Evolutionary conservation across 352 stramenopile genomes (phyloP), one percentile per base, ranked within the genome.

Genomic region (Phytophthora pistaciae): DNA sequence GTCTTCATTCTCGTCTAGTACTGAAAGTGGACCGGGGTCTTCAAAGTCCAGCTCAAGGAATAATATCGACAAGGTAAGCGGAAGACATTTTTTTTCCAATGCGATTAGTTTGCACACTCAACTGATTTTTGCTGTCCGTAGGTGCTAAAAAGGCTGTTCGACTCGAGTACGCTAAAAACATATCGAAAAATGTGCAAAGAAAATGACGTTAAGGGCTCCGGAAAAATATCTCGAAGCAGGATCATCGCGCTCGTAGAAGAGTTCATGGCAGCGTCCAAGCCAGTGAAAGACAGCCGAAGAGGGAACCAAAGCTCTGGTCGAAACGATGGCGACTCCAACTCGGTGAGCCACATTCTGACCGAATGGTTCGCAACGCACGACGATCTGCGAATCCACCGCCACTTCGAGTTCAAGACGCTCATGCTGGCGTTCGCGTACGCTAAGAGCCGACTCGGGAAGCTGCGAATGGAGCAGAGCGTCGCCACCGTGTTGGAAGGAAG

Each of bases 281-380:
- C 55, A n/a, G 21, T 29, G 18, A 67, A 52, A 66, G 13, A 13
- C 46, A 68, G 2, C 10, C 18, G 3, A 25, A 3, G 1, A 27
- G 29, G 4, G 18, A 21, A 20, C 18, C 52, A 21, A n/a, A 31
- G 1, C 31, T 21, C 3, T 3, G 13, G 5, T 2, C 18, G 14
- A 23, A 38, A 0, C 10, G 14, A 54, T 54, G 63, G 66, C 0
- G 42, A 57, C 8, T 38, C 3, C 9, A 50, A 14, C 14, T 66
- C 61, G 0, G 27, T 83, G 1, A 64, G 44, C 2, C 57, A 69
- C 14, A 40, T 79, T 1, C 52, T 91, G 4, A 72, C 56, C 0
- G 74, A 90, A 18, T 93, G 83, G 82, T 91, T 93, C 61, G 65
- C 60, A 11, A 78, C 66, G 0, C 80, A 84, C 52, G 78, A 91